Percentiles rank a stretch among this genome's conserved stretches.
phyloP scores from a whole-genome alignment of 2,329 filamentous ascomycete genomes.

The Fusarium sp. region DNA sequence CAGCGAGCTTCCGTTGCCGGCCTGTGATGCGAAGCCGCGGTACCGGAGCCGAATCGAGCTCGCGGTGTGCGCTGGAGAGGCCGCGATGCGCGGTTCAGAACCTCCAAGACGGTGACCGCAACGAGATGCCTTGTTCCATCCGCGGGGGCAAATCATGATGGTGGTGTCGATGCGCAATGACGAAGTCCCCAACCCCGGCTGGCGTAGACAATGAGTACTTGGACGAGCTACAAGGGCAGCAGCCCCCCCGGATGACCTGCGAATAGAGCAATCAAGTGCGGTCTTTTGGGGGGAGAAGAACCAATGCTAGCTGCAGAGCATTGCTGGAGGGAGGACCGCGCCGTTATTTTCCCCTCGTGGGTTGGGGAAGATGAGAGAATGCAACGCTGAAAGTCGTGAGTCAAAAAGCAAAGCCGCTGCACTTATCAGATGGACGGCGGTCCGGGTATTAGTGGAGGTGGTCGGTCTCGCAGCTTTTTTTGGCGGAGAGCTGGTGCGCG shows the following conservation, averaged over 20 bases:
- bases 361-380: conserved; percentile 1
- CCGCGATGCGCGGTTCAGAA: conserved; percentile 14
- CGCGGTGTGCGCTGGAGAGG: conserved; percentile 5
- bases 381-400: conserved; percentile 27
- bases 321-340: conserved; percentile 21
- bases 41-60: conserved; percentile 26
- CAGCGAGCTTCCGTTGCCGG: conserved; percentile 16
- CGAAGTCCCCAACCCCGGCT: conserved; percentile 16
- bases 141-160: conserved; percentile 59
- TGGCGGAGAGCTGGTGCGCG: conserved; percentile 25
- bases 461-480: conserved; percentile 19
- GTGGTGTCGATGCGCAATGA: conserved; percentile 33
- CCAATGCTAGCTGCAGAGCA: conserved; percentile 44
- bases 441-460: conserved; percentile 37
- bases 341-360: conserved; percentile 6
- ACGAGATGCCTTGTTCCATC: conserved; percentile 58
- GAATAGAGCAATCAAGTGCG: conserved; percentile 32
- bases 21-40: conserved; percentile 34
- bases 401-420: conserved; percentile 32
- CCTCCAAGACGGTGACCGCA: conserved; percentile 44
- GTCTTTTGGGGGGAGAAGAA: conserved; percentile 34
- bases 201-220: conserved; percentile 16
- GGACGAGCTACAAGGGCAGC: conserved; percentile 15
- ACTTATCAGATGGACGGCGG: conserved; percentile 28
- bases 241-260: conserved; percentile 42